These are phyloP conservation scores for Amaranthus cruentus DNA, from an alignment of 148 eudicot species.

Conservation along the genomic window DNA sequence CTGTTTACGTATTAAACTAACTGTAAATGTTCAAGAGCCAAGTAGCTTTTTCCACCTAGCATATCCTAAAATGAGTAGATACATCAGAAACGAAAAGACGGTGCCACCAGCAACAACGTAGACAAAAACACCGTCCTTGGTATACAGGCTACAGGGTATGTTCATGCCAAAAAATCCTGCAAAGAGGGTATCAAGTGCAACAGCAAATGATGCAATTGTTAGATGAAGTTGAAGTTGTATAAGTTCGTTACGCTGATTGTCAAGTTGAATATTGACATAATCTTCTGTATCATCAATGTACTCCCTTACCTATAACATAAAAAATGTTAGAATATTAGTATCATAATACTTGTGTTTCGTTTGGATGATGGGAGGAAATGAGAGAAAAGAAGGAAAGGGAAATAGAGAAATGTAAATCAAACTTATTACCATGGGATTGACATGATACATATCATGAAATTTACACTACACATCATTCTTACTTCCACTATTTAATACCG, in stretches of 20 bases:
- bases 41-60: constrained; percentile 93
- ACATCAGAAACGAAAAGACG: constrained; percentile 44
- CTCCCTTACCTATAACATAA: constrained; percentile 66
- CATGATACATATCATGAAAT: no score
- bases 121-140: constrained; percentile 35
- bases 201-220: constrained; percentile 75
- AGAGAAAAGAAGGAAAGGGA: no score
- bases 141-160: constrained; percentile 47
- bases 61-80: constrained; percentile 70
- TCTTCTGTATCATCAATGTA: constrained; percentile 97
- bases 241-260: constrained; percentile 91
- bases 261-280: constrained; percentile 92
- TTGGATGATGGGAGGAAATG: no score
- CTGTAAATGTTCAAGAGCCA: constrained; percentile 42
- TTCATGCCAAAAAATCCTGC: constrained; percentile 87
- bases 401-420: no score
- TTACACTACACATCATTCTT: no score
- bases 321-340: neutral
- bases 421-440: no score
- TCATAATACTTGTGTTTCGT: neutral
- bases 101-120: constrained; percentile 32
- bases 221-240: constrained; percentile 80
- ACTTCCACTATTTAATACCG: no score
- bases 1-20: neutral
- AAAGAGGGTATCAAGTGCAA: constrained; percentile 52